These are phyloP conservation scores for Xenoacremonium recifei DNA, from an alignment of 2,329 filamentous ascomycete genomes.

Conservation along the genomic window DNA sequence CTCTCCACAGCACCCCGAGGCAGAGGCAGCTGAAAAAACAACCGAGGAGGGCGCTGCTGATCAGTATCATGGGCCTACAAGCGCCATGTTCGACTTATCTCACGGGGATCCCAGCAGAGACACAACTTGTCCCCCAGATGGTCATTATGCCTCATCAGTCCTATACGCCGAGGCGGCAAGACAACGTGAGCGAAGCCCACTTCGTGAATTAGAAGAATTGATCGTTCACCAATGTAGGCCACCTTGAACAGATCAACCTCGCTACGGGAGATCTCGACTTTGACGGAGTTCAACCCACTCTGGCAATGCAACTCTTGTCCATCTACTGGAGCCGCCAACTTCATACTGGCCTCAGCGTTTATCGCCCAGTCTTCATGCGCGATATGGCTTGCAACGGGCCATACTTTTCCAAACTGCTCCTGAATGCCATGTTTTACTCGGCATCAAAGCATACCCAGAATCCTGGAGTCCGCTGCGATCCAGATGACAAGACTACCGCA, in stretches of 20 bases:
- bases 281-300: constrained; percentile 46
- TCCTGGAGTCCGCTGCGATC: not conserved
- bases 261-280: constrained; percentile 45
- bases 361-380: constrained; percentile 52
- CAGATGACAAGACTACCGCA: constrained; percentile 36
- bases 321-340: constrained; percentile 56
- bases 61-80: constrained; percentile 23
- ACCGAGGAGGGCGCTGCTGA: too few relatives aligned
- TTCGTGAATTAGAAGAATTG: not conserved
- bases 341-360: constrained; percentile 41
- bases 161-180: constrained; percentile 14
- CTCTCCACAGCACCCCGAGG: too few relatives aligned
- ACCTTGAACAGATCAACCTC: constrained; percentile 45
- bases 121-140: not conserved
- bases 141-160: constrained; percentile 1
- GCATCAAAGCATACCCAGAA: constrained; percentile 12
- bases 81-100: constrained; percentile 12
- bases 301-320: constrained; percentile 48
- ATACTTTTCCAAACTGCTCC: constrained; percentile 55
- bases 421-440: constrained; percentile 52
- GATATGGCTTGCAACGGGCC: constrained; percentile 53
- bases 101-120: too few relatives aligned
- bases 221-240: constrained; percentile 24
- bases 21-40: too few relatives aligned
- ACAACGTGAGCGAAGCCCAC: too few relatives aligned